phyloP scores from a whole-genome alignment of 352 stramenopile genomes.

The Globisporangium barbulae region DNA sequence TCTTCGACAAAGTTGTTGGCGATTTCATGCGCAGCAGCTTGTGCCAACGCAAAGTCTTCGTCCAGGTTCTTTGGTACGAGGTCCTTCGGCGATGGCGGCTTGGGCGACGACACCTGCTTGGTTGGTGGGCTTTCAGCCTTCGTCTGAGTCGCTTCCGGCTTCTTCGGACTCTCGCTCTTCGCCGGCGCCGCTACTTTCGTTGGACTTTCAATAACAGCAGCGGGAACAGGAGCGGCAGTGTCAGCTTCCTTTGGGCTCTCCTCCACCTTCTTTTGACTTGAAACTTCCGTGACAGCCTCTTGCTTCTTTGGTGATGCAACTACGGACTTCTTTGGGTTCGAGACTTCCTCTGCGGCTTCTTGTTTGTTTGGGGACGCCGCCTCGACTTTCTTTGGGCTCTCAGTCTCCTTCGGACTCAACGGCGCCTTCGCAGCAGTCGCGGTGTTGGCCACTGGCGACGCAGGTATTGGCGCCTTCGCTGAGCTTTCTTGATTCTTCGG shows the following conservation, averaged over 20 bases:
- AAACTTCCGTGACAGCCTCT: slow-evolving; percentile 17
- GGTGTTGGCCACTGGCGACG: background rate
- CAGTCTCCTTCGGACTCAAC: slow-evolving; percentile 10
- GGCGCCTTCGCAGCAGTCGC: background rate
- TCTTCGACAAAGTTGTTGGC: slow-evolving; percentile 40
- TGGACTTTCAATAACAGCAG: background rate
- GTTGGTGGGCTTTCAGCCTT: background rate
- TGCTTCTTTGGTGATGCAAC: slow-evolving; percentile 5
- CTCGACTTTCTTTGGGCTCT: slow-evolving; percentile 13
- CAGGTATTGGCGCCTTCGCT: slow-evolving; percentile 6
- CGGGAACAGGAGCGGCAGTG: background rate
- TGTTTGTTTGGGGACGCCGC: slow-evolving; percentile 7
- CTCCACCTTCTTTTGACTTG: slow-evolving; percentile 9
- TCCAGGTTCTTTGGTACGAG: slow-evolving; percentile 21
- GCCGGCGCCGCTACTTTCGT: background rate
- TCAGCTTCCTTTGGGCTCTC: slow-evolving; percentile 13
- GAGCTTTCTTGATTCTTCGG: slow-evolving; percentile 25
- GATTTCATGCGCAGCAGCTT: slow-evolving; percentile 32
- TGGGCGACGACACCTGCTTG: slow-evolving; percentile 5
- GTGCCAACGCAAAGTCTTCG: slow-evolving; percentile 27
- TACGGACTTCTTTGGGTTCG: slow-evolving; percentile 10
- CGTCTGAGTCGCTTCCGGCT: background rate
- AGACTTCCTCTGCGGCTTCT: slow-evolving; percentile 17
- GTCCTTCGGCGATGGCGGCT: slow-evolving; percentile 15
- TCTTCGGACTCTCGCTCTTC: slow-evolving; percentile 14